These are phyloP conservation scores for Ormosia emarginata DNA, from an alignment of 306 rosid species.

Conservation along the genomic window DNA sequence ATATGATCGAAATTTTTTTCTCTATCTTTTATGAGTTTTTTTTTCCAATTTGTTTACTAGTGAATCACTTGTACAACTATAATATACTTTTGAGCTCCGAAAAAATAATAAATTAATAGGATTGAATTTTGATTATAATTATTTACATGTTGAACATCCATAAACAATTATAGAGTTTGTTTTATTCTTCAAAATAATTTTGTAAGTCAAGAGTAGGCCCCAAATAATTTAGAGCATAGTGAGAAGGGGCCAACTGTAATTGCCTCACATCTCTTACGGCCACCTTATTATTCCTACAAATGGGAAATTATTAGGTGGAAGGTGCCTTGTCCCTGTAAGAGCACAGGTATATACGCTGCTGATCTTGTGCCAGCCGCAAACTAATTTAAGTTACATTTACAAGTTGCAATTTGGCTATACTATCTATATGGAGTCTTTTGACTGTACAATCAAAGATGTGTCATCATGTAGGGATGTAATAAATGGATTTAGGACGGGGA, in stretches of 20 bases:
- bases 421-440: not conserved
- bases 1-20: too few species aligned
- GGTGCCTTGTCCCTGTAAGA: not conserved
- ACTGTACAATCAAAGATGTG: too few species aligned
- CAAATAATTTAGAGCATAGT: not conserved
- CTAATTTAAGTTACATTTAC: too few species aligned
- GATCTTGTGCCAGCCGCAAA: too few species aligned
- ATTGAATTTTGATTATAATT: not conserved
- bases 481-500: too few species aligned
- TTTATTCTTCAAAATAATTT: not conserved
- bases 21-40: too few species aligned
- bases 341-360: not conserved
- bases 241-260: not conserved
- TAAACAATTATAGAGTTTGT: not conserved
- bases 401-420: not conserved
- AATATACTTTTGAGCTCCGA: not conserved
- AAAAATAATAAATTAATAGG: not conserved
- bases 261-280: not conserved
- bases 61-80: not conserved
- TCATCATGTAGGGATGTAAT: too few species aligned
- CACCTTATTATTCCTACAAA: not conserved
- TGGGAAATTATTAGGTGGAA: not conserved
- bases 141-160: not conserved
- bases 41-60: not conserved
- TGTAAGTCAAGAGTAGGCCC: not conserved